Evolutionary conservation across 108 stramenopile genomes (phyloP), one percentile per base, ranked within the genome.

Genomic region (Fragilaria crotonensis): DNA sequence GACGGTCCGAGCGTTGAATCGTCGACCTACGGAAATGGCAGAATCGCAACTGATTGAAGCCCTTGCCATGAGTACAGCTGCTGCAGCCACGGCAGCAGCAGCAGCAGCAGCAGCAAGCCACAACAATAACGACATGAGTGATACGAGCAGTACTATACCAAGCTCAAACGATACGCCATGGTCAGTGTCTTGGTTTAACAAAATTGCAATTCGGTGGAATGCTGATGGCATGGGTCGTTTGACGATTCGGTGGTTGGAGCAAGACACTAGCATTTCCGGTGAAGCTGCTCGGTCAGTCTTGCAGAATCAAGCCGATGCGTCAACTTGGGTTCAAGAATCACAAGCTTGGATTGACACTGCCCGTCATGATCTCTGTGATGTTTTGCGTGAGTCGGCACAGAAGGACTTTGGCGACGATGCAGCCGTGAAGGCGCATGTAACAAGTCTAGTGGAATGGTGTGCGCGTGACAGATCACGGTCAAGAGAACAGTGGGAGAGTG

Each of bases 1-100:
- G 5, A 62, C 84, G n/a, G 49, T 73, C 32, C 54, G 52, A 23
- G 14, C 78, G 7, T 45, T 90, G 48, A 27, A 63, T 27, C 47
- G 76, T 5, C 62, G 81, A 52, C 85, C 84, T 4, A 52, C 20
- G 5, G 84, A 75, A 55, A 77, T 82, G 79, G 54, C 52, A 29
- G 73, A 78, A 30, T 53, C 14, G 17, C 33, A 47, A n/a, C 32
- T 32, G 3, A 3, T 57, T 2, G 22, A 20, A 22, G 21, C 33
- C 19, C n/a, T n/a, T n/a, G n/a, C n/a, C n/a, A n/a, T n/a, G 41
- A 11, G 41, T 56, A 11, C 45, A 45, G 26, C 46, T 62, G 48
- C 30, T 30, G 20, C 21, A 21, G 20, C 61, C 68, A 2, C 30
- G 62, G 21, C 41, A 68, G 45, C 28, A 41, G 28, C 28, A 33